These are phyloP conservation scores for Corylus heterophylla DNA, from an alignment of 306 rosid genomes.

Conservation along the genomic window DNA sequence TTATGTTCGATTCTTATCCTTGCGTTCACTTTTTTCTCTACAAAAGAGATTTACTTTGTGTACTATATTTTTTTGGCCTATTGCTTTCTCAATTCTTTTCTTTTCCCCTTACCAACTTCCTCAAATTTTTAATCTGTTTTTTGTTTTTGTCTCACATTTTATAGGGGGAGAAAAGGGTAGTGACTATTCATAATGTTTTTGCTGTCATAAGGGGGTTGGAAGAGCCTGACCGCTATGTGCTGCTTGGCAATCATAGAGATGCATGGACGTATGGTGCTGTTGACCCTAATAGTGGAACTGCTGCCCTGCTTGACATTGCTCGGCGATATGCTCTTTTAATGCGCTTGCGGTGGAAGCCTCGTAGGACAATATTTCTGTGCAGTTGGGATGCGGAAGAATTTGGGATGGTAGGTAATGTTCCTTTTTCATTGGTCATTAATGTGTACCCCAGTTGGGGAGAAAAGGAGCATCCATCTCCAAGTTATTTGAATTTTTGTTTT, in stretches of 20 bases:
- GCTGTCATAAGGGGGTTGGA: slow-evolving; percentile 76
- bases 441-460: not conserved
- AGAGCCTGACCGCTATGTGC: slow-evolving; percentile 89
- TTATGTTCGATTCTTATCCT: not conserved
- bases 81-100: not conserved
- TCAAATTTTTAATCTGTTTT: not conserved
- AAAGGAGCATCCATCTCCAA: not conserved
- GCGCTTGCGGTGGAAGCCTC: slow-evolving; percentile 70
- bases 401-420: slow-evolving; percentile 40
- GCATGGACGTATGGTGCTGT: slow-evolving; percentile 99
- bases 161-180: slow-evolving; percentile 83
- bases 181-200: slow-evolving; percentile 68
- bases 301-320: slow-evolving; percentile 85
- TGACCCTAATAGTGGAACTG: slow-evolving; percentile 96
- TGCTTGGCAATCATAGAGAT: slow-evolving; percentile 96
- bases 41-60: not conserved
- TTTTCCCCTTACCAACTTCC: not conserved
- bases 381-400: slow-evolving; percentile 55
- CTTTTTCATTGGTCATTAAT: not conserved
- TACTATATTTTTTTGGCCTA: not conserved
- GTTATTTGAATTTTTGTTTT: not conserved
- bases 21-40: not conserved
- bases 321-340: slow-evolving; percentile 71
- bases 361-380: slow-evolving; percentile 57
- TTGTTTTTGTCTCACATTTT: slow-evolving; percentile 7